Conservation (phyloP, 768 basidiomycete species). For the Mycena chlorophos region DNA sequence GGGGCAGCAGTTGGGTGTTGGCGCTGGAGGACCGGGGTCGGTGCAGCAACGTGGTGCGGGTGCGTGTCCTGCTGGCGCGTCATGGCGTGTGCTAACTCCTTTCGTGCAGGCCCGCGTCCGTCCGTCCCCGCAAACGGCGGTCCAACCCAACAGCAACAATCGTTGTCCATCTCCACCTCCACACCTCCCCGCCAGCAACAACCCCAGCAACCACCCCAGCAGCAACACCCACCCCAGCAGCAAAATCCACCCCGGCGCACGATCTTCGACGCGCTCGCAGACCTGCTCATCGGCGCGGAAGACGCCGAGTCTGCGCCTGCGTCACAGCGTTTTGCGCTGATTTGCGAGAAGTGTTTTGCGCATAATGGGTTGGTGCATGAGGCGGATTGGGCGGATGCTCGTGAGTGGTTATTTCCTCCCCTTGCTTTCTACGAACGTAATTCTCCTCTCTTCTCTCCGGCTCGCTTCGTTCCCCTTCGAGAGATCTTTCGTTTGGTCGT, state of each 20-base stretch:
- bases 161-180: constrained; percentile 30
- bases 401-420: constrained; percentile 48
- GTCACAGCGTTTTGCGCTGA: constrained; percentile 70
- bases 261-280: constrained; percentile 88
- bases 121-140: too few species aligned
- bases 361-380: constrained; percentile 90
- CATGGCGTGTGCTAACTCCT: not conserved
- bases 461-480: too few species aligned
- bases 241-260: constrained; percentile 59
- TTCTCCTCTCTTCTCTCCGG: constrained; percentile 1
- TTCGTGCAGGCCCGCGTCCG: not conserved
- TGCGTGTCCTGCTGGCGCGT: not conserved
- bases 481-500: too few species aligned
- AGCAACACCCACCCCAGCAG: constrained; percentile 63
- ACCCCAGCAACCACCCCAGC: constrained; percentile 51
- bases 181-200: constrained; percentile 57
- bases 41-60: constrained; percentile 23
- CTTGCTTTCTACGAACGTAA: too few species aligned
- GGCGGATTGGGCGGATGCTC: constrained; percentile 75
- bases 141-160: constrained; percentile 26
- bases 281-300: constrained; percentile 82
- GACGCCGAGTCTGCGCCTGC: constrained; percentile 54
- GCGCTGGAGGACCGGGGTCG: too few species aligned
- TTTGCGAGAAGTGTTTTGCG: constrained; percentile 83
- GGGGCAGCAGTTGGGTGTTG: not conserved